Evolutionary conservation across 176 grass and related monocot species (phyloP).

Genomic region (Dactylis glomerata): DNA sequence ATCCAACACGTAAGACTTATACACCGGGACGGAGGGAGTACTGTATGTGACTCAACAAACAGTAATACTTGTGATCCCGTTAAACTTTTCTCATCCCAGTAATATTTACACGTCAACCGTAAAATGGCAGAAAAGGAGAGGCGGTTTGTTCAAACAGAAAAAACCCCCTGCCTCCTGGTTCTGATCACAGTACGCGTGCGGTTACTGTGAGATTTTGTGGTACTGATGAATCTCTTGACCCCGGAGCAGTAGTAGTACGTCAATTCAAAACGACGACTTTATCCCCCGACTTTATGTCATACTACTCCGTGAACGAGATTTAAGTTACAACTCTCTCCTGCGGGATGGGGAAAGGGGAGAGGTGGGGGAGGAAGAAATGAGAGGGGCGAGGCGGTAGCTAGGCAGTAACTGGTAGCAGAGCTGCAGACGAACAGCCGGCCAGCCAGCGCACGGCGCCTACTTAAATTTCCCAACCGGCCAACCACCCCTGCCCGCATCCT

Average conservation of each 20-base stretch:
- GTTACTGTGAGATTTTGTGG: not conserved
- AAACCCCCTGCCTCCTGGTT: not conserved
- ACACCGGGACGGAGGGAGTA: no score
- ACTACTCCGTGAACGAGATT: no score
- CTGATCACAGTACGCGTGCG: not conserved
- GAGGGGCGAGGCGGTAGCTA: not conserved
- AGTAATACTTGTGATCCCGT: not conserved
- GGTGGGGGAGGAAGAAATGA: not conserved
- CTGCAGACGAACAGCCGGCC: constrained; percentile 8
- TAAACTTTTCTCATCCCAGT: not conserved
- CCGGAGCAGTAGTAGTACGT: not conserved
- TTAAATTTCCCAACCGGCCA: constrained; percentile 27
- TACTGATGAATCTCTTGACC: not conserved
- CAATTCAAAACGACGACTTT: not conserved
- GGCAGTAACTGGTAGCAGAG: not conserved
- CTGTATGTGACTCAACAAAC: not conserved
- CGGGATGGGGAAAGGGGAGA: not conserved
- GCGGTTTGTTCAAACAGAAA: not conserved
- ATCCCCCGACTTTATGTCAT: no score
- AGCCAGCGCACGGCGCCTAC: not conserved
- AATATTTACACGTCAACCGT: not conserved
- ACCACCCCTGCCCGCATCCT: not conserved
- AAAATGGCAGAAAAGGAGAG: not conserved
- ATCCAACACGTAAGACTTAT: no score
- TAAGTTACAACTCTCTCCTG: not conserved